Evolutionary conservation across 2,329 filamentous ascomycete genomes (phyloP), one percentile per base, ranked within the genome.

Genomic region (Fusarium pseudonygamai): DNA sequence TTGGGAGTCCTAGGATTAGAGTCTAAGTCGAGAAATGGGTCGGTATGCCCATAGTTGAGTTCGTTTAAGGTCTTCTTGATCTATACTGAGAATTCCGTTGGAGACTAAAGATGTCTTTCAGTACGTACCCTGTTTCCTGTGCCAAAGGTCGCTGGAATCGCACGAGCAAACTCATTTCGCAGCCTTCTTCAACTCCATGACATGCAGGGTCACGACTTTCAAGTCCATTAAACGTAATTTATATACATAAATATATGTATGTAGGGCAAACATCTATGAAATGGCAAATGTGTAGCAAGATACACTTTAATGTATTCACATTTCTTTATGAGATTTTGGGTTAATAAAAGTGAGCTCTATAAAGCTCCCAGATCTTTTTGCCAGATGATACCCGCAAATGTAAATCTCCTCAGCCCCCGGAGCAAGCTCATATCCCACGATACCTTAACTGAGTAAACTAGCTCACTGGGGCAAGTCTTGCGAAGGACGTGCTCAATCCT

Each of bases 401-500:
- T 8, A 34, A 60, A 58, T 16, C 24, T 34, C n/a, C 40, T n/a
- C n/a, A 28, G 16, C 13, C 43, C 42, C 62, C 8, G 39, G 45
- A 58, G 45, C 36, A 39, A 57, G 45, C 39, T 36, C 22, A 58
- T 43, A 49, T 49, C 36, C 65, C 52, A 46, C 42, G 46, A 62
- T 49, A 42, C 42, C 36, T 30, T 34, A 30, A 34, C 66, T 52
- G 43, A 56, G 62, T n/a, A 42, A 50, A 42, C 58, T 34, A 43
- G 30, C 36, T 47, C 56, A 69, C 60, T 37, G 53, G 34, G 47
- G 49, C 50, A 55, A 52, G 45, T n/a, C 52, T 53, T 65, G 59
- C 59, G 59, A 69, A 69, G n/a, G 28, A 42, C 24, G 49, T 64
- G 40, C 47, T 67, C 47, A 57, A 43, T 50, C 24, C 42, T 45